A percentile compares a stretch with the other conserved stretches of the same genome.
These are phyloP conservation scores for Meripilus lineatus DNA, from an alignment of 1,284 basidiomycete genomes.

Conservation along the genomic window DNA sequence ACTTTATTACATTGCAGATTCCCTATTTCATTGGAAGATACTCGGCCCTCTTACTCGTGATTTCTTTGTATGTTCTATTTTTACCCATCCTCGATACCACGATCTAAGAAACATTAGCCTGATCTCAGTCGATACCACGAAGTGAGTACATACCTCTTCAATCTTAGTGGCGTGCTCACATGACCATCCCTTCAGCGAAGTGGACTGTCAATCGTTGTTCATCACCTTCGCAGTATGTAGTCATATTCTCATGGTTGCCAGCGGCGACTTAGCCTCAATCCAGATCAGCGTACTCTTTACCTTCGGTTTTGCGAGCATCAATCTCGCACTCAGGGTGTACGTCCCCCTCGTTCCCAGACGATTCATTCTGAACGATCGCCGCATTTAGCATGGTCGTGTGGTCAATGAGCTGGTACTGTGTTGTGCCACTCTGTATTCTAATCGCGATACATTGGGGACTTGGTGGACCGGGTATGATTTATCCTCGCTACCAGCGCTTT, in stretches of 20 bases:
- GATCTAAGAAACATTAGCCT: constrained; percentile 32
- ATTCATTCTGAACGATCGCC: too few relatives aligned
- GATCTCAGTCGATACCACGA: constrained; percentile 52
- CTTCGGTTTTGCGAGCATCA: constrained; percentile 72
- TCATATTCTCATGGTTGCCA: too few relatives aligned
- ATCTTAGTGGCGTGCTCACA: too few relatives aligned
- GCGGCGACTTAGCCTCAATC: too few relatives aligned
- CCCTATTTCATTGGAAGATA: constrained; percentile 77
- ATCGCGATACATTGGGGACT: constrained; percentile 72
- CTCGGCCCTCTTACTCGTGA: constrained; percentile 57
- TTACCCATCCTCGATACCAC: not conserved
- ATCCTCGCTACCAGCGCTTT: too few relatives aligned
- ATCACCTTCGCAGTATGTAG: constrained; percentile 54
- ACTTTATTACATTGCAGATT: too few relatives aligned
- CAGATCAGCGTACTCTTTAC: too few relatives aligned
- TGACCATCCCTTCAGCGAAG: too few relatives aligned
- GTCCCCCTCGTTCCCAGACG: not conserved
- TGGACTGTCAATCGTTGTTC: constrained; percentile 66
- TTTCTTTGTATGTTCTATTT: constrained; percentile 49
- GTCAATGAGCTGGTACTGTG: not conserved
- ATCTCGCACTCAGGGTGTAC: constrained; percentile 72
- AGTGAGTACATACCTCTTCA: too few relatives aligned
- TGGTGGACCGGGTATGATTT: constrained; percentile 67
- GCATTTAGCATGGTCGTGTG: constrained; percentile 3
- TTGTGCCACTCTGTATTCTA: constrained; percentile 39